phyloP scores from a whole-genome alignment of 345 rosid species.

The Salix caprea region DNA sequence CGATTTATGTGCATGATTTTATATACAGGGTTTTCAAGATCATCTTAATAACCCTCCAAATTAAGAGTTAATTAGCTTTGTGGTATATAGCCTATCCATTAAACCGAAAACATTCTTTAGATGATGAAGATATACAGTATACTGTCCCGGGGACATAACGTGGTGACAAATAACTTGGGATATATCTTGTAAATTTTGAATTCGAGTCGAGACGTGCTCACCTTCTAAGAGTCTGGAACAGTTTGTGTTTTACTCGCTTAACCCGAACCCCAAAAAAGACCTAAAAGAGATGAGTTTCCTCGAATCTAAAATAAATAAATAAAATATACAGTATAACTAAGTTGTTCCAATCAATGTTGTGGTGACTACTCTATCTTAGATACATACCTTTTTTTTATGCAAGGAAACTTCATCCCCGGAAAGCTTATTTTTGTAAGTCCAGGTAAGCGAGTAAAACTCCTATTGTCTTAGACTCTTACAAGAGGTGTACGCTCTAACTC shows the following conservation, averaged over 20 bases:
- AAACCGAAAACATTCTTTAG: not conserved
- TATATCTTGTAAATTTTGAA: too few species aligned
- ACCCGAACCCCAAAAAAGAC: fast-evolving
- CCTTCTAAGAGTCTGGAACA: too few species aligned
- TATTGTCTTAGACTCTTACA: fast-evolving
- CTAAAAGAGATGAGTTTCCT: too few species aligned
- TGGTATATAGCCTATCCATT: not conserved
- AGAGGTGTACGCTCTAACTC: fast-evolving
- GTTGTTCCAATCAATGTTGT: not conserved
- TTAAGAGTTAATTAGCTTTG: not conserved
- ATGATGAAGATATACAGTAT: not conserved
- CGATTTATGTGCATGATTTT: not conserved
- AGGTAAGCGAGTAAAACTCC: too few species aligned
- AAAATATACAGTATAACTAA: not conserved
- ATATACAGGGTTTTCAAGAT: not conserved
- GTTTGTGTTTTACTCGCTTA: too few species aligned
- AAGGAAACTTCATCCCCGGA: too few species aligned
- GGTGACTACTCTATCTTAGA: not conserved
- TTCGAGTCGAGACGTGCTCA: fast-evolving
- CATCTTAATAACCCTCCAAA: not conserved
- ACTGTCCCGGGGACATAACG: too few species aligned
- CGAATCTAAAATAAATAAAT: too few species aligned
- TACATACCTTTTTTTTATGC: too few species aligned
- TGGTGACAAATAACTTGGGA: too few species aligned
- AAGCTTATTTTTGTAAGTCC: too few species aligned